Percentiles rank a stretch among this genome's conserved stretches.
These are phyloP conservation scores for Penicillium riverlandense DNA, from an alignment of 495 filamentous ascomycete genomes.

Conservation along the genomic window DNA sequence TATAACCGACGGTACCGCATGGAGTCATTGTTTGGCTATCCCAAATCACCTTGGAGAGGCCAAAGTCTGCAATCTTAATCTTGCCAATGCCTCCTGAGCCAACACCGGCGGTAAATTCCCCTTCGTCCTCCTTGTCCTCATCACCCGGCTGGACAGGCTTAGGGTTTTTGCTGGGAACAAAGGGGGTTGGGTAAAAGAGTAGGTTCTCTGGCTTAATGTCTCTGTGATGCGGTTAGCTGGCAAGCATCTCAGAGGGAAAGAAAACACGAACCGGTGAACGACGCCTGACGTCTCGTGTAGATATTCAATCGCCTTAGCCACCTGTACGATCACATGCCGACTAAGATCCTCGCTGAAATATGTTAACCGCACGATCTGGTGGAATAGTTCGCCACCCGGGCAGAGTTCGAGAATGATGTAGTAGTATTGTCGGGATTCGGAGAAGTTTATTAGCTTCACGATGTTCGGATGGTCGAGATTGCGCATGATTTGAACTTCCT, in stretches of 20 bases:
- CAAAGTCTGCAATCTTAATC: constrained; percentile 98
- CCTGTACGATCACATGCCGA: constrained; percentile 88
- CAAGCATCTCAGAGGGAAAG: neutral
- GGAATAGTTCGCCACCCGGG: constrained; percentile 92
- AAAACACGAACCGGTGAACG: constrained; percentile 78
- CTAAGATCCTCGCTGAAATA: constrained; percentile 97
- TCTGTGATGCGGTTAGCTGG: constrained; percentile 38
- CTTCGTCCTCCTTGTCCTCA: constrained; percentile 96
- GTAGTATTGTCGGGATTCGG: constrained; percentile 90
- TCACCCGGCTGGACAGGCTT: constrained; percentile 76
- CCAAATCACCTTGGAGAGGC: constrained; percentile 96
- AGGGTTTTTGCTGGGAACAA: constrained; percentile 72
- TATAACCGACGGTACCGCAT: constrained; percentile 96
- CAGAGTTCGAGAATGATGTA: constrained; percentile 95
- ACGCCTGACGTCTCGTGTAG: constrained; percentile 91
- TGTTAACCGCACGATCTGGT: constrained; percentile 95
- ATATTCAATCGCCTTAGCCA: constrained; percentile 89
- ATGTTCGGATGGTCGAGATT: constrained; percentile 94
- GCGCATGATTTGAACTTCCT: constrained; percentile 98
- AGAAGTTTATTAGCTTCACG: constrained; percentile 85
- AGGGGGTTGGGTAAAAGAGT: constrained; percentile 79
- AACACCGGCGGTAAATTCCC: constrained; percentile 77
- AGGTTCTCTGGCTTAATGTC: constrained; percentile 99
- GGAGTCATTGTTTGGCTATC: constrained; percentile 99
- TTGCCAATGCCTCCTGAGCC: constrained; percentile 89